Conservation (phyloP, 306 rosid genomes). For the Casuarina equisetifolia region DNA sequence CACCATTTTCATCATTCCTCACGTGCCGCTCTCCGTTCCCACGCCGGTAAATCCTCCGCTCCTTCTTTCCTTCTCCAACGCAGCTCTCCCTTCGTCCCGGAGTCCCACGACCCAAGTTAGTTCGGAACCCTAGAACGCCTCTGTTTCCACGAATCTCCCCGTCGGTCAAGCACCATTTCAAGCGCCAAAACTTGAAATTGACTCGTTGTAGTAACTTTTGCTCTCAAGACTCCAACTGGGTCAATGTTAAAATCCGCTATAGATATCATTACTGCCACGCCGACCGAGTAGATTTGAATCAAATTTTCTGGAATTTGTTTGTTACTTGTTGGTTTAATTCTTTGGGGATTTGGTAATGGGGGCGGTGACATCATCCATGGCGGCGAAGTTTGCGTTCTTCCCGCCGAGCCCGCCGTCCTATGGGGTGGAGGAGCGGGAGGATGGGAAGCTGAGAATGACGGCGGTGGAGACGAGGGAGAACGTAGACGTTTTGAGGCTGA, state of each 20-base stretch:
- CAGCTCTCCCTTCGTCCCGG: background rate
- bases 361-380: conserved; percentile 87
- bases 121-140: conserved; percentile 31
- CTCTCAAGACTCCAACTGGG: background rate
- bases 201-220: background rate
- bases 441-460: conserved; percentile 57
- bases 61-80: conserved; percentile 6
- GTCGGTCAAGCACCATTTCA: background rate
- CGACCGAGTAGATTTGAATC: conserved; percentile 11
- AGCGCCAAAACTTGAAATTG: background rate
- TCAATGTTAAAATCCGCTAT: background rate
- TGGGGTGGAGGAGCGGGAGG: conserved; percentile 47
- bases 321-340: background rate
- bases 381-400: conserved; percentile 91
- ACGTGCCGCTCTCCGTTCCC: conserved; percentile 58
- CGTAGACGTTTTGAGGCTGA: conserved; percentile 82
- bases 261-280: background rate
- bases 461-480: conserved; percentile 54
- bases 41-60: conserved; percentile 55
- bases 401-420: conserved; percentile 94
- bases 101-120: background rate
- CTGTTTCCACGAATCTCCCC: conserved; percentile 3
- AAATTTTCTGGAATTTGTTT: background rate
- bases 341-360: conserved; percentile 50
- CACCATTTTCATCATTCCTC: conserved; percentile 29